Conservation (phyloP, 345 rosid species). For the Aquilaria sinensis region DNA sequence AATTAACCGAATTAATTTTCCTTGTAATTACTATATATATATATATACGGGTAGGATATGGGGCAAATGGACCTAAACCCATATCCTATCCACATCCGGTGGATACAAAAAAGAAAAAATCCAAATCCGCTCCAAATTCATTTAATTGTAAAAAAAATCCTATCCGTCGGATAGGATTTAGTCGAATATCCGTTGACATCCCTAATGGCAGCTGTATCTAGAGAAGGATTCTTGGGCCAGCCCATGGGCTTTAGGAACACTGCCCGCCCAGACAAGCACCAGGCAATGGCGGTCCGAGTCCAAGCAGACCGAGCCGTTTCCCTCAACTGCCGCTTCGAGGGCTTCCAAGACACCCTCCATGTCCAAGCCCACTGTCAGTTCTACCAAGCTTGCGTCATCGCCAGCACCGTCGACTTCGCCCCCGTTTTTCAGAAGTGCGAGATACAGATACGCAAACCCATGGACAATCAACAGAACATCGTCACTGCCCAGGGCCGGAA, state of each 20-base stretch:
- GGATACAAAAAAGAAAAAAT: too few species aligned
- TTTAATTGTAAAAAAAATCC: too few species aligned
- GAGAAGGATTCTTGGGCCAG: slow-evolving; percentile 58
- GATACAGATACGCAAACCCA: slow-evolving; percentile 50
- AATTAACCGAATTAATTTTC: too few species aligned
- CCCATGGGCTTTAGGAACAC: slow-evolving; percentile 85
- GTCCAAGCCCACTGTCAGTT: slow-evolving; percentile 72
- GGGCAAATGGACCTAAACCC: too few species aligned
- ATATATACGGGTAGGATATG: too few species aligned
- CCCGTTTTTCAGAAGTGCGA: slow-evolving; percentile 72
- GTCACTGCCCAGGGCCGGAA: slow-evolving; percentile 66
- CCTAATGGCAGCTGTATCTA: slow-evolving; percentile 42
- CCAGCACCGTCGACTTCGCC: slow-evolving; percentile 71
- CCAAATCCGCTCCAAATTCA: too few species aligned
- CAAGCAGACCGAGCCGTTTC: slow-evolving; percentile 61
- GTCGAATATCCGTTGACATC: too few species aligned
- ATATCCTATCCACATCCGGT: too few species aligned
- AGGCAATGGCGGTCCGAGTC: slow-evolving; percentile 70
- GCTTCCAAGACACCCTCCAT: slow-evolving; percentile 16
- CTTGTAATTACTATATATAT: too few species aligned
- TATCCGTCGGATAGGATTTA: too few species aligned
- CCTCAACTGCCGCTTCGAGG: slow-evolving; percentile 73
- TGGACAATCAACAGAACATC: slow-evolving; percentile 43
- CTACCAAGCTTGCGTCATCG: slow-evolving; percentile 57
- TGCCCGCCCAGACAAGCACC: slow-evolving; percentile 64